phyloP scores from a whole-genome alignment of 2,329 filamentous ascomycete genomes.

The Ustilaginoidea virens region DNA sequence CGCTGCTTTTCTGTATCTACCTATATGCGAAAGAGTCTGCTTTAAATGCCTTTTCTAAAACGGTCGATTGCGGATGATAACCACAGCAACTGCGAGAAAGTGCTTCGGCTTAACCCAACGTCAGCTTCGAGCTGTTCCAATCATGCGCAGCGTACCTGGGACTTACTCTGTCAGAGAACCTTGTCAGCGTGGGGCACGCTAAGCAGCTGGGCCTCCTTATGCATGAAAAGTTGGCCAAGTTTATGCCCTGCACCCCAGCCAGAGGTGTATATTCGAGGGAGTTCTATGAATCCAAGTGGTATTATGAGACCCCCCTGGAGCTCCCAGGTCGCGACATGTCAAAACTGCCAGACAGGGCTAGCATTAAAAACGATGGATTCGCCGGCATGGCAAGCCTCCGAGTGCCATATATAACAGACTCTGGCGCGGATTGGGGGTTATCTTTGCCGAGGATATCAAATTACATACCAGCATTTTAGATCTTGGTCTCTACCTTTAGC shows the following conservation, averaged over 20 bases:
- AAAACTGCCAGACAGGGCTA: slow-evolving; percentile 6
- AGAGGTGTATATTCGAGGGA: neutral
- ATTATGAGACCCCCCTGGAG: slow-evolving; percentile 10
- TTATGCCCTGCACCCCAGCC: too few relatives aligned
- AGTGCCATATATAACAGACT: slow-evolving; percentile 10
- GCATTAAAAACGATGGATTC: slow-evolving; percentile 10
- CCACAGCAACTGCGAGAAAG: slow-evolving; percentile 8
- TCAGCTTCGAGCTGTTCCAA: slow-evolving; percentile 7
- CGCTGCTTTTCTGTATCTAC: slow-evolving; percentile 16
- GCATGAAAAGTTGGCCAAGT: slow-evolving; percentile 5
- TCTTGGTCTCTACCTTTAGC: neutral
- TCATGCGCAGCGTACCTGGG: slow-evolving; percentile 11
- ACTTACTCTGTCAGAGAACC: slow-evolving; percentile 10
- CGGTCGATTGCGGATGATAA: slow-evolving; percentile 12
- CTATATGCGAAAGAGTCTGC: slow-evolving; percentile 17
- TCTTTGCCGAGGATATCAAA: slow-evolving; percentile 11
- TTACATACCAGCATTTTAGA: slow-evolving; percentile 3
- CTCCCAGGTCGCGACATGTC: slow-evolving; percentile 11
- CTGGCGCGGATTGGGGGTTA: slow-evolving; percentile 8
- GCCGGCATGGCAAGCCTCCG: slow-evolving; percentile 12
- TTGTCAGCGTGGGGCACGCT: slow-evolving; percentile 14
- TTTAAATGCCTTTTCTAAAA: slow-evolving; percentile 13
- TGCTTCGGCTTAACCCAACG: slow-evolving; percentile 11
- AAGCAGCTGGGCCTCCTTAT: slow-evolving; percentile 12
- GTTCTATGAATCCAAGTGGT: neutral